Evolutionary conservation across 352 stramenopile genomes (phyloP).

Genomic region (Elongisporangium senticosum): DNA sequence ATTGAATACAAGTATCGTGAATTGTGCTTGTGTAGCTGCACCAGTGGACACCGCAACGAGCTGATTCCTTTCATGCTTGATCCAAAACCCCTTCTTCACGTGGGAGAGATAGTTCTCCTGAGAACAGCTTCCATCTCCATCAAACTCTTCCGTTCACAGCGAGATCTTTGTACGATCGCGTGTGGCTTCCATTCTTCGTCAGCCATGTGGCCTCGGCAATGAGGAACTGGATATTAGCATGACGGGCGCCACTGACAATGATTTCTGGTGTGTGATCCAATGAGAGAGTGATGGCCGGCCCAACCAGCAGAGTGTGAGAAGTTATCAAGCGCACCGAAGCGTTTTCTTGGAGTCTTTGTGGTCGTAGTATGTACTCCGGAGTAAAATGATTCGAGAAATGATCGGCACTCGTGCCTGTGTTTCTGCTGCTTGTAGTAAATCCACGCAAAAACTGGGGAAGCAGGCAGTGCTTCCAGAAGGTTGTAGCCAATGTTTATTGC

Average conservation of each 20-base stretch:
- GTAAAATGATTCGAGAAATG: not conserved
- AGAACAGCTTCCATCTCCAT: too few relatives aligned
- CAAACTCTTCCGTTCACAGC: slow-evolving; percentile 69
- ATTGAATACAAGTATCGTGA: too few relatives aligned
- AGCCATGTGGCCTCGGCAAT: slow-evolving; percentile 63
- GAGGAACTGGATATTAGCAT: slow-evolving; percentile 56
- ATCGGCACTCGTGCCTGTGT: too few relatives aligned
- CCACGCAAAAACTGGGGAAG: too few relatives aligned
- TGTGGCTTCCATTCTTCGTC: slow-evolving; percentile 72
- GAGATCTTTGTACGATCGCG: slow-evolving; percentile 72
- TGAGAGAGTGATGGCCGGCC: not conserved
- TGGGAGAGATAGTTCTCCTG: too few relatives aligned
- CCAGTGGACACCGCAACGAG: too few relatives aligned
- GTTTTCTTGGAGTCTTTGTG: slow-evolving; percentile 2
- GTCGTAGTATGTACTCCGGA: not conserved
- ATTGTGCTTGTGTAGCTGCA: too few relatives aligned
- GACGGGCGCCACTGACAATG: slow-evolving; percentile 13
- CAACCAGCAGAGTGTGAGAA: not conserved
- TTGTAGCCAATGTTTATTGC: too few relatives aligned
- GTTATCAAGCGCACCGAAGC: slow-evolving; percentile 1
- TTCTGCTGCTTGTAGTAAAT: not conserved
- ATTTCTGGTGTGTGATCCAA: slow-evolving; percentile 3
- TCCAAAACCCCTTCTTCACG: too few relatives aligned
- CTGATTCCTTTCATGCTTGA: too few relatives aligned
- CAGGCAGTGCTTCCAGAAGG: too few relatives aligned